Evolutionary conservation across 1,284 basidiomycete species (phyloP).

Genomic region (Pulchroboletus neoregius): DNA sequence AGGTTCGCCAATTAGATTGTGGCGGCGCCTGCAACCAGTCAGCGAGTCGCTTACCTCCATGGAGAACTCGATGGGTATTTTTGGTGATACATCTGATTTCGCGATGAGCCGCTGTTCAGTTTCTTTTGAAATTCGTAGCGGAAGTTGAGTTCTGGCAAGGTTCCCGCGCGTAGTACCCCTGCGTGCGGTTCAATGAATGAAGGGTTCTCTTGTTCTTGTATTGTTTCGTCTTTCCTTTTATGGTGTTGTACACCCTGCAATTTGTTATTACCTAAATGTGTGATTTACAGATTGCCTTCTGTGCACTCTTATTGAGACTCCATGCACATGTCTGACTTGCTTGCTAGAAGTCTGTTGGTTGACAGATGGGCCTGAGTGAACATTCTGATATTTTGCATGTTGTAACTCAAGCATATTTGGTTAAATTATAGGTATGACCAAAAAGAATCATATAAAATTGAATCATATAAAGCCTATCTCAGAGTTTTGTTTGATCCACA

Average conservation of each 20-base stretch:
- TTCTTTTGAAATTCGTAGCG: not conserved
- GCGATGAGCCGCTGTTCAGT: not conserved
- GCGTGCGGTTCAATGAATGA: not conserved
- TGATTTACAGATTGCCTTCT: too few relatives aligned
- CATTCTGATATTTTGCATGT: too few relatives aligned
- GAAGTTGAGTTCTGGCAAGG: constrained; percentile 4
- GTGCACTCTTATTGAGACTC: too few relatives aligned
- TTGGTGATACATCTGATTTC: not conserved
- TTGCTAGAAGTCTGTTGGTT: not conserved
- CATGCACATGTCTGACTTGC: too few relatives aligned
- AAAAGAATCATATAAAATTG: too few relatives aligned
- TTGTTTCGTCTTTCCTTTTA: not conserved
- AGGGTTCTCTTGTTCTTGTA: not conserved
- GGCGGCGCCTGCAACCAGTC: not conserved
- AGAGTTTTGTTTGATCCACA: too few relatives aligned
- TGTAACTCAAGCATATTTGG: too few relatives aligned
- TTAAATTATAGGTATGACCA: too few relatives aligned
- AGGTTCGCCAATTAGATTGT: constrained; percentile 3
- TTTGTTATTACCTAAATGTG: not conserved
- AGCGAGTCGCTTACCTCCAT: constrained; percentile 1
- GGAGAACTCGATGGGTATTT: constrained; percentile 1
- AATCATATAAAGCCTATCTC: too few relatives aligned
- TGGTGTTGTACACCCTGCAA: not conserved
- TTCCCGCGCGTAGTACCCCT: not conserved
- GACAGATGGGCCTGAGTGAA: too few relatives aligned